Evolutionary conservation across 805 yeast genomes (phyloP).

Genomic region (Huiozyma naganishii): DNA sequence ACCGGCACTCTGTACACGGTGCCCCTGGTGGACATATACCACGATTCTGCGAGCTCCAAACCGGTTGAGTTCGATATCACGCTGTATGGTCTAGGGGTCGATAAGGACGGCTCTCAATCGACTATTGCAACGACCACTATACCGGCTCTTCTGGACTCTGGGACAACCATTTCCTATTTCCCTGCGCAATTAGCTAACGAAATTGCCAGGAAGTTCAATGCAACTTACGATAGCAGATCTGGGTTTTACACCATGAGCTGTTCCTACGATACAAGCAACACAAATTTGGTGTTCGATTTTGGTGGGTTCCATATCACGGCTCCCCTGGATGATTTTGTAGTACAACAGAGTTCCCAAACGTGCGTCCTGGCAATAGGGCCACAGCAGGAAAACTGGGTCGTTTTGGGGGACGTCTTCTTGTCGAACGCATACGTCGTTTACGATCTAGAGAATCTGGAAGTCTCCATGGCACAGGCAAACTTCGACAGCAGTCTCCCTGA

Average conservation of each 20-base stretch:
- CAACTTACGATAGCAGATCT: constrained; percentile 30
- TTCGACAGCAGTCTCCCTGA: constrained; percentile 3
- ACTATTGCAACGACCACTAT: constrained; percentile 16
- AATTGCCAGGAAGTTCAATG: constrained; percentile 33
- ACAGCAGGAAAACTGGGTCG: constrained; percentile 16
- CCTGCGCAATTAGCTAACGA: constrained; percentile 30
- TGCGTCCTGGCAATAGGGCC: constrained; percentile 37
- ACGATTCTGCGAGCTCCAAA: constrained; percentile 5
- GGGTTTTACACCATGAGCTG: constrained; percentile 43
- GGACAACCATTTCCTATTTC: constrained; percentile 39
- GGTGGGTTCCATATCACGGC: constrained; percentile 47
- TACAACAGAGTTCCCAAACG: constrained; percentile 11
- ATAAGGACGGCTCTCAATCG: constrained; percentile 6
- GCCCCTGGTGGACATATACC: constrained; percentile 19
- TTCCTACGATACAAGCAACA: constrained; percentile 21
- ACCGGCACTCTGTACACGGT: constrained; percentile 24
- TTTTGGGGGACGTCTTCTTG: constrained; percentile 48
- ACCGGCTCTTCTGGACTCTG: constrained; percentile 42
- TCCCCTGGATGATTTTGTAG: constrained; percentile 31
- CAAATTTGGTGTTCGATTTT: constrained; percentile 39
- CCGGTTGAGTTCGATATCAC: constrained; percentile 26
- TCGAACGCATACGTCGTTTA: constrained; percentile 48
- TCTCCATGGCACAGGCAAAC: constrained; percentile 39
- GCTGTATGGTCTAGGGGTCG: constrained; percentile 22
- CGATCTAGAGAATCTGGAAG: constrained; percentile 38